phyloP scores from a whole-genome alignment of 306 rosid species.

The Quercus suber region DNA sequence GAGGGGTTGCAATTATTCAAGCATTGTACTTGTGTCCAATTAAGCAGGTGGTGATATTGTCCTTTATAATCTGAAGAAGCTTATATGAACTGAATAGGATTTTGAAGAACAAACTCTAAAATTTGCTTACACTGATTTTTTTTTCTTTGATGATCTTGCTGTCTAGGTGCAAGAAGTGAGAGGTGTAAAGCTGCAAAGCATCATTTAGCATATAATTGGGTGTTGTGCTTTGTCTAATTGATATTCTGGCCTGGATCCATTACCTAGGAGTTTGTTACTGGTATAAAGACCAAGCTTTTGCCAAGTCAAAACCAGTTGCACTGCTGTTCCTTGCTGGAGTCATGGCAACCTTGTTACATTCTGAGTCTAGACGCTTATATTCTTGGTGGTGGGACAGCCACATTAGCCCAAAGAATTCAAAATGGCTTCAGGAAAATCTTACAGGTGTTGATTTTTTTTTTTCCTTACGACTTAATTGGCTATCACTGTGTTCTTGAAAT shows the following conservation, averaged over 20 bases:
- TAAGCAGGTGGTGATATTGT: conserved; percentile 32
- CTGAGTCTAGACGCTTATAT: conserved; percentile 87
- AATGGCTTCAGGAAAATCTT: conserved; percentile 99
- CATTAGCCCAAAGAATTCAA: conserved; percentile 89
- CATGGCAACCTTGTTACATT: conserved; percentile 75
- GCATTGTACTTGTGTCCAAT: conserved; percentile 22
- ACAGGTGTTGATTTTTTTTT: conserved; percentile 52
- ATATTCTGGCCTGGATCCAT: conserved; percentile 71
- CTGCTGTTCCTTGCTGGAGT: conserved; percentile 60
- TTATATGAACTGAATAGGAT: conserved; percentile 5
- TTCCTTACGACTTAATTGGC: conserved; percentile 2
- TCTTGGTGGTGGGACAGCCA: conserved; percentile 99
- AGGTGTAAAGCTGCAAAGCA: conserved; percentile 15
- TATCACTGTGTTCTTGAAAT: conserved; percentile 4
- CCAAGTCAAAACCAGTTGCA: conserved; percentile 56
- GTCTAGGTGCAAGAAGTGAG: conserved; percentile 34
- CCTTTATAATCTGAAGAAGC: conserved; percentile 8
- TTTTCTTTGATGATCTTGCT: not conserved
- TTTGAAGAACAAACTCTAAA: conserved; percentile 12
- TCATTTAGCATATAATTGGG: conserved; percentile 18
- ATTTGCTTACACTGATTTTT: not conserved
- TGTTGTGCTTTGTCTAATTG: conserved; percentile 20
- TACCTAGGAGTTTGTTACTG: conserved; percentile 32
- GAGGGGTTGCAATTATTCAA: conserved; percentile 11
- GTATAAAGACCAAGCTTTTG: conserved; percentile 40